Conservation (phyloP, 108 stramenopile genomes). For the Aurantiochytrium sp. region DNA sequence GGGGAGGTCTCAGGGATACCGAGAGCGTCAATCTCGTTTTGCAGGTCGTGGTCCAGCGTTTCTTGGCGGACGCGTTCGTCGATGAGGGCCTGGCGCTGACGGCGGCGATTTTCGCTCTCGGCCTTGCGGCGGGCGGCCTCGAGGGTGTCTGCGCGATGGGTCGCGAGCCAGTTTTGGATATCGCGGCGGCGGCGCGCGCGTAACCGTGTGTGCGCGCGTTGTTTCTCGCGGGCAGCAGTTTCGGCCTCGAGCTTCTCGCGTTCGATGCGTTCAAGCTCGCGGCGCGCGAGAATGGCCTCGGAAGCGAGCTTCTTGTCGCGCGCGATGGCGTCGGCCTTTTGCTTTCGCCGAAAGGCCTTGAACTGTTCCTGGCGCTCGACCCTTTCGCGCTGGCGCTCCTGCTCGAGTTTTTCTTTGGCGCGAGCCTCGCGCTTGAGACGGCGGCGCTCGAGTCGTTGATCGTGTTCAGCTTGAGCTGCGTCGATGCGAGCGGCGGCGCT, state of each 20-base stretch:
- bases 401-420: background rate
- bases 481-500: background rate
- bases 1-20: background rate
- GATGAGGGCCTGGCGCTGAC: background rate
- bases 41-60: background rate
- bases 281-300: background rate
- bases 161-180: background rate
- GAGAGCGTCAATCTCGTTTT: background rate
- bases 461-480: background rate
- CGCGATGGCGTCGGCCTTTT: background rate
- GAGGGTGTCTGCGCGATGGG: background rate
- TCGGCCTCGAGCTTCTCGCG: background rate
- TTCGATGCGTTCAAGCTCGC: background rate
- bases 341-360: background rate
- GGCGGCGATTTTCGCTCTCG: background rate
- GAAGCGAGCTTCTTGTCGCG: background rate
- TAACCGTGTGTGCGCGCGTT: background rate
- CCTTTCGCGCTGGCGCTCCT: background rate
- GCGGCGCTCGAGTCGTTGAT: background rate
- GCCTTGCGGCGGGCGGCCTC: background rate
- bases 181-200: background rate
- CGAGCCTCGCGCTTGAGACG: background rate
- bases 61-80: background rate
- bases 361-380: conserved; percentile 15
- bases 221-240: background rate